Evolutionary conservation across 164 flowering plant species (phyloP).

Genomic region (Pachysandra terminalis): DNA sequence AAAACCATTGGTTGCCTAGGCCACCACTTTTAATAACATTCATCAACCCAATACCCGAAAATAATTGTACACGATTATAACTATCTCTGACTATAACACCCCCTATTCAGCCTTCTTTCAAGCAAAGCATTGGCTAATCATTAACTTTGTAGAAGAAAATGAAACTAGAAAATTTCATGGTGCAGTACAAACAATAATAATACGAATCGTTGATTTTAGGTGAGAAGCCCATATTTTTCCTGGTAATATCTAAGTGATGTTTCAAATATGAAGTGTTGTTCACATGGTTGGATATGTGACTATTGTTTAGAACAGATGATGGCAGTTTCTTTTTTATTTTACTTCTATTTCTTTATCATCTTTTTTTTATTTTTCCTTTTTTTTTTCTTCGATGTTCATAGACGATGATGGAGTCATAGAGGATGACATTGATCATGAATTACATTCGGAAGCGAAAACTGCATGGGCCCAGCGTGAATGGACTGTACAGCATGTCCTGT

Average conservation of each 20-base stretch:
- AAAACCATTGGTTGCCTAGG: too few relatives aligned
- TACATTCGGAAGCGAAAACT: constrained; percentile 75
- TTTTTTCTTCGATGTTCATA: constrained; percentile 6
- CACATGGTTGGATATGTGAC: not conserved
- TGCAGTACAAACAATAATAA: not conserved
- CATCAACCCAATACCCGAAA: too few relatives aligned
- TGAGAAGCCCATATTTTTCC: not conserved
- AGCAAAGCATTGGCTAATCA: too few relatives aligned
- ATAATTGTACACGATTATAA: too few relatives aligned
- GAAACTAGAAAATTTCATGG: not conserved
- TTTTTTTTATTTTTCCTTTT: not conserved
- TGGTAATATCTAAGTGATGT: not conserved
- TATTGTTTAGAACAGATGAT: not conserved
- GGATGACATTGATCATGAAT: constrained; percentile 51
- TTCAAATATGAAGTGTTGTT: not conserved
- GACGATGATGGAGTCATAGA: constrained; percentile 29
- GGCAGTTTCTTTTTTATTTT: not conserved
- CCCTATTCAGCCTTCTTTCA: too few relatives aligned
- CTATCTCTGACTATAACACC: too few relatives aligned
- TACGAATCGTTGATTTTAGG: not conserved
- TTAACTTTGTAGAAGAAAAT: too few relatives aligned
- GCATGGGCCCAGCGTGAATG: constrained; percentile 98
- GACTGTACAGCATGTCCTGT: constrained; percentile 87
- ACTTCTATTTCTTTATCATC: not conserved
- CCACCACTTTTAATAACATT: too few relatives aligned